Evolutionary conservation across 805 yeast species (phyloP), one percentile per base, ranked within the genome.

Genomic region (Yarrowia osloensis): DNA sequence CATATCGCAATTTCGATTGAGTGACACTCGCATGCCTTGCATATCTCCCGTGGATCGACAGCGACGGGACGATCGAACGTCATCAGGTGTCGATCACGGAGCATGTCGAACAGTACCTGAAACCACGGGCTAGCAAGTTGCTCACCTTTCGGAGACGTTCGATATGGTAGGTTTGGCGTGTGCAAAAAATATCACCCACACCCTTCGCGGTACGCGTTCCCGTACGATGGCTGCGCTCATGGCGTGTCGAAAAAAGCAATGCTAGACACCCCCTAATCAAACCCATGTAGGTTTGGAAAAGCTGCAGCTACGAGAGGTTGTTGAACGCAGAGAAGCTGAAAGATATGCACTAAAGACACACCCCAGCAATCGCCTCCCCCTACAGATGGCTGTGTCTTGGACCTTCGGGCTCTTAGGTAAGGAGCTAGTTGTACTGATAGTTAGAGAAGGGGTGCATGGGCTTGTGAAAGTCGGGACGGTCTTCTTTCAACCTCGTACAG

Each of bases 11-110:
- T 44, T 22, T 44, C 29, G 19, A 15, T 24, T 15, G 2, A 13
- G 5, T 9, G 9, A 8, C 3, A 7, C 13, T 31, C 35, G 1
- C 12, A 33, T 5, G 35, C 13, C 17, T 15, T 35, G 39, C 39
- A 2, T 35, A 49, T 29, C 37, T 7, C 40, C 19, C 40, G n/a
- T 6, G 28, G 57, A 50, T 50, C 57, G 40, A 15, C 57, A 15
- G 57, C 57, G 28, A 21, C 57, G 57, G 57, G 57, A 22, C 22
- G 54, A 50, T 50, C 28, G 29, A 2, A 1, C 55, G n/a, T 37
- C 39, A 13, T 2, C 19, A 7, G 6, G 24, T 17, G 57, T 21
- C 57, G 57, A 50, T 50, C 57, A 22, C 2, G 15, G 47, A 15
- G n/a, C 2, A 13, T 44, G 26, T 42, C 47, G 21, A 13, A 46